phyloP scores from a whole-genome alignment of 805 yeast genomes.

The Kazachstania psychrophila region DNA sequence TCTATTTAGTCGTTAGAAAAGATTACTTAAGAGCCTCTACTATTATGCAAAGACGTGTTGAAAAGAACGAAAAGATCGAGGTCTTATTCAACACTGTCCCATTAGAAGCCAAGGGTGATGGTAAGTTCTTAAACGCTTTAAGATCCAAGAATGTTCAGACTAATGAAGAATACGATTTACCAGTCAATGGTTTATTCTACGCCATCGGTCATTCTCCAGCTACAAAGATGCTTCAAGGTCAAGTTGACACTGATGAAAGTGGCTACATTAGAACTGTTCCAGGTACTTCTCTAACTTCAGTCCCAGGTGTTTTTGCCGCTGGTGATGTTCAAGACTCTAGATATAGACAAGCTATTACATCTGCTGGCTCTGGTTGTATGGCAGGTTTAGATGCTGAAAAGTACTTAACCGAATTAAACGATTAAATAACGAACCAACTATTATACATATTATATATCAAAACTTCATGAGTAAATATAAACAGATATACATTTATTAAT shows the following conservation, averaged over 20 bases:
- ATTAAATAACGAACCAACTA: too few species aligned
- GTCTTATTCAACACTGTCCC: conserved; percentile 80
- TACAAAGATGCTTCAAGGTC: conserved; percentile 67
- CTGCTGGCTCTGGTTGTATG: conserved; percentile 99
- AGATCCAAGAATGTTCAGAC: conserved; percentile 63
- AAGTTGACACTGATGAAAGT: conserved; percentile 72
- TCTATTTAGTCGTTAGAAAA: conserved; percentile 85
- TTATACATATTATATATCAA: too few species aligned
- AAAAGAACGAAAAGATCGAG: conserved; percentile 79
- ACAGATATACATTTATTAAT: too few species aligned
- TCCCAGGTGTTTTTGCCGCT: conserved; percentile 92
- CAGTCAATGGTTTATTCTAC: conserved; percentile 87
- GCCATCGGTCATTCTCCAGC: conserved; percentile 98
- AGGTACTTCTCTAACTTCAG: conserved; percentile 78
- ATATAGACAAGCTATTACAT: conserved; percentile 97
- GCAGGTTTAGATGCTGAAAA: conserved; percentile 95
- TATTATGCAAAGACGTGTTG: conserved; percentile 92
- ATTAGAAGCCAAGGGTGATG: conserved; percentile 87
- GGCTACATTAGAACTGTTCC: conserved; percentile 89
- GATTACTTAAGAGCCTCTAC: conserved; percentile 90
- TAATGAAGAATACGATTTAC: conserved; percentile 56
- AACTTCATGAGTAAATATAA: too few species aligned
- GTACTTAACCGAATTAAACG: conserved; percentile 51
- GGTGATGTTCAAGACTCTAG: conserved; percentile 97
- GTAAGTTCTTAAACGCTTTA: conserved; percentile 63